phyloP scores from a whole-genome alignment of 148 eudicot species.

The Rhododendron vialii region DNA sequence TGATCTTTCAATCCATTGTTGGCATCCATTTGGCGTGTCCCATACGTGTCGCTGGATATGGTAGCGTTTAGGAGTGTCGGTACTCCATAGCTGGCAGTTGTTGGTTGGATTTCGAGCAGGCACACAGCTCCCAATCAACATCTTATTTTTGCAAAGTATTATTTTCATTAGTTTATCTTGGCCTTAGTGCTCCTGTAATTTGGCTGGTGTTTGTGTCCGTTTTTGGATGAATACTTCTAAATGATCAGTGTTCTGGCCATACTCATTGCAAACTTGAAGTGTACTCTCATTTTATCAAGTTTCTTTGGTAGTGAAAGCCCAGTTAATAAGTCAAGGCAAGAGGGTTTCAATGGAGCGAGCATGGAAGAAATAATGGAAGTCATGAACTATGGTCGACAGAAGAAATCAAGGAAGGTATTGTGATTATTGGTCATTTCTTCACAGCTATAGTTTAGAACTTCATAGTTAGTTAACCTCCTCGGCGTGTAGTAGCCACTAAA shows the following conservation, averaged over 20 bases:
- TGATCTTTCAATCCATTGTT: not conserved
- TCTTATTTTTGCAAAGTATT: not conserved
- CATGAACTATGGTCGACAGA: conserved; percentile 47
- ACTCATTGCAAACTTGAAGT: not conserved
- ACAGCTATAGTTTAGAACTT: not conserved
- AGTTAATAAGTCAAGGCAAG: conserved; percentile 50
- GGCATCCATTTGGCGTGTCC: not conserved
- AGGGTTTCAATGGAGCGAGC: conserved; percentile 41
- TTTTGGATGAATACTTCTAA: not conserved
- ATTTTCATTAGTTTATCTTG: not conserved
- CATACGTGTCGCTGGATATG: not conserved
- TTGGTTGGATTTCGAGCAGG: not conserved
- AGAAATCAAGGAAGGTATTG: conserved; percentile 61
- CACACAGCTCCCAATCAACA: not conserved
- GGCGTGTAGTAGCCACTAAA: not conserved
- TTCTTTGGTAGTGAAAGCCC: conserved; percentile 44
- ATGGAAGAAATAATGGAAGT: conserved; percentile 63
- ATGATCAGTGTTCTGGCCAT: not conserved
- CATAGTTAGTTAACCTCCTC: not conserved
- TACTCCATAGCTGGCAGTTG: not conserved
- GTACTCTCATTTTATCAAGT: not conserved
- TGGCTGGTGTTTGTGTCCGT: not conserved
- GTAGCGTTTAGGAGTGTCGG: not conserved
- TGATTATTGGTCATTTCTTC: not conserved
- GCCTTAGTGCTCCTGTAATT: not conserved